Evolutionary conservation across 768 basidiomycete genomes (phyloP), one percentile per base, ranked within the genome.

Genomic region (Tulasnella sp.): DNA sequence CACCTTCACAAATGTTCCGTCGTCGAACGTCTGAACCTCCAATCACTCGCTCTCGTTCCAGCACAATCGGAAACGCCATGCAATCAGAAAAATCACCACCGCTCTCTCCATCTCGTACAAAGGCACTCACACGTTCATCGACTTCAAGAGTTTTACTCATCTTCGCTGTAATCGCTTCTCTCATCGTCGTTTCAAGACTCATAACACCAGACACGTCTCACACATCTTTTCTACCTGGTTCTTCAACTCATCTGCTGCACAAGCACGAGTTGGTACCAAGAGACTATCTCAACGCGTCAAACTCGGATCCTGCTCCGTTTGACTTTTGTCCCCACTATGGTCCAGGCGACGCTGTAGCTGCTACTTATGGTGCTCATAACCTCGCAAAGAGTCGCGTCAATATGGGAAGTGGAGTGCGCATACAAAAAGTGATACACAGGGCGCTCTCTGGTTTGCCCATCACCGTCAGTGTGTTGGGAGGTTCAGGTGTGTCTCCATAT

Each of bases 261-360:
- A 39, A 20, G 25, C n/a, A 25, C 48, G 22, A 16, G 7, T 19
- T 70, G 35, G 59, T 64, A 15, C 65, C 90, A 0, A 81, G 83
- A 60, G 88, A 92, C 64, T 93, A 93, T 63, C 70, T 95, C 53
- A 90, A 92, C 63, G 66, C 70, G 37, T 66, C 65, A 4, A 41
- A 57, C 10, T 65, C 73, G 44, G 67, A 76, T 45, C 71, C 74
- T 5, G 80, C 76, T 50, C 92, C 93, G 0, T 99, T 99, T 64
- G 69, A 72, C 1, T 99, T 98, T 64, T 99, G 93, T 63, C 93
- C 93, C 0, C 72, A 79, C 1, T 86, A 83, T 61, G 87, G 88
- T 1, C 81, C 82, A 2, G 78, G 78, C 1, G 93, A 98, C 64
- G 72, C 73, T 31, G 71, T 96, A 39, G 86, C 80, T 2, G 65